Evolutionary conservation across 1,284 basidiomycete genomes (phyloP).

Genomic region (Austroboletus novae-zelandiae): DNA sequence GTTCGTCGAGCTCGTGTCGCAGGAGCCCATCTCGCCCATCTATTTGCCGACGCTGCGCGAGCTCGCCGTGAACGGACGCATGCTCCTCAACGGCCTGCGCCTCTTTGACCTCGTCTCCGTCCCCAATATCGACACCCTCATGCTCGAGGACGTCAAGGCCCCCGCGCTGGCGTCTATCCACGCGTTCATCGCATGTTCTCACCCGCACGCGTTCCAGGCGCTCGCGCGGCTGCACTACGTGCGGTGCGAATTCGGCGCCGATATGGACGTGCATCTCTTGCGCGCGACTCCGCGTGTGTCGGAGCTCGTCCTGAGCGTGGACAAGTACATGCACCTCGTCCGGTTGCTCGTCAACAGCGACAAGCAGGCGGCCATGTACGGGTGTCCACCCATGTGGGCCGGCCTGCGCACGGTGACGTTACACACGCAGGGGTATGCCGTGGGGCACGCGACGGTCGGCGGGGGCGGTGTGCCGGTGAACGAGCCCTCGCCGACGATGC

Average conservation of each 20-base stretch:
- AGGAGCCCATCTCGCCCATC: slow-evolving; percentile 19
- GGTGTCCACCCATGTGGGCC: slow-evolving; percentile 31
- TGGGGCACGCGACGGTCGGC: slow-evolving; percentile 18
- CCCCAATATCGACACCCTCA: slow-evolving; percentile 30
- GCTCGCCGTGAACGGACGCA: slow-evolving; percentile 31
- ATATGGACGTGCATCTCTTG: slow-evolving; percentile 32
- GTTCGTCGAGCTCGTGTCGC: slow-evolving; percentile 26
- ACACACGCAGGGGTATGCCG: slow-evolving; percentile 31
- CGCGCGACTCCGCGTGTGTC: slow-evolving; percentile 29
- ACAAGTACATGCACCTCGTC: slow-evolving; percentile 30
- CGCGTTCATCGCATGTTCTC: slow-evolving; percentile 24
- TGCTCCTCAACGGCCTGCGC: slow-evolving; percentile 28
- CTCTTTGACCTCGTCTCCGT: slow-evolving; percentile 32
- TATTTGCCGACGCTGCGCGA: slow-evolving; percentile 27
- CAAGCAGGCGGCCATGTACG: slow-evolving; percentile 30
- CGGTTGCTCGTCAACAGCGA: slow-evolving; percentile 35
- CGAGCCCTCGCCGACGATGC: slow-evolving; percentile 32
- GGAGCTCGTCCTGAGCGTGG: slow-evolving; percentile 31
- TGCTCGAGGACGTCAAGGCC: slow-evolving; percentile 32
- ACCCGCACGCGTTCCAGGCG: slow-evolving; percentile 28
- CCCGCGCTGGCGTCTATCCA: slow-evolving; percentile 29
- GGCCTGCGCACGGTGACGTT: slow-evolving; percentile 24
- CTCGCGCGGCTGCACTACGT: slow-evolving; percentile 28
- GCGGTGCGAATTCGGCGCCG: slow-evolving; percentile 31
- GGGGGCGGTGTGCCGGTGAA: slow-evolving; percentile 24